phyloP scores from a whole-genome alignment of 2,329 filamentous ascomycete genomes.

The Fusarium vanettenii region DNA sequence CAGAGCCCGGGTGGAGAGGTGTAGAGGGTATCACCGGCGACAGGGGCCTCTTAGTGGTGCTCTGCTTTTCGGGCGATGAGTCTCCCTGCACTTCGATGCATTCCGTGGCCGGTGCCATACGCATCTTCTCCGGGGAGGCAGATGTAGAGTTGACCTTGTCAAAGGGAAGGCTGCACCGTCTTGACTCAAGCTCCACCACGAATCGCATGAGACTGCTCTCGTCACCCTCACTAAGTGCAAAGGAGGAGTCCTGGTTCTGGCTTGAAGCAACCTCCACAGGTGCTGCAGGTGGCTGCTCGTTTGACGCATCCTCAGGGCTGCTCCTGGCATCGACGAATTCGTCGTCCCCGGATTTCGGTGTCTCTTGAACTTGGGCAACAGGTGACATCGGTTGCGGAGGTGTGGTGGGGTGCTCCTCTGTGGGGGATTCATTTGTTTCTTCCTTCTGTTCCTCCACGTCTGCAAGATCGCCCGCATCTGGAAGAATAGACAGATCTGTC shows the following conservation, averaged over 20 bases:
- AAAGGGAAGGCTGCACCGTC: conserved; percentile 46
- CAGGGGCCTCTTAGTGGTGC: conserved; percentile 15
- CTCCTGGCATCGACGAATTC: conserved; percentile 62
- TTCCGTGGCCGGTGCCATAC: conserved; percentile 6
- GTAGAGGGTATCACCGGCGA: conserved; percentile 41
- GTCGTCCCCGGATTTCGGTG: conserved; percentile 58
- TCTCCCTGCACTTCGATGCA: conserved; percentile 40
- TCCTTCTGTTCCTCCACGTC: conserved; percentile 9
- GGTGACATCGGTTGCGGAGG: conserved; percentile 32
- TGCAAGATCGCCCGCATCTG: conserved; percentile 1
- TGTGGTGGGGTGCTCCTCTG: conserved; percentile 15
- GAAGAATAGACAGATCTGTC: not conserved
- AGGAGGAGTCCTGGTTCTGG: conserved; percentile 48
- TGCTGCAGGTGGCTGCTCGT: conserved; percentile 5
- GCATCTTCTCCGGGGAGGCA: conserved; percentile 26
- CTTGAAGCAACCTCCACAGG: conserved; percentile 9
- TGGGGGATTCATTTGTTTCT: conserved; percentile 1
- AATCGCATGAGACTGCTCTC: conserved; percentile 61
- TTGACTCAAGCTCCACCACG: conserved; percentile 62
- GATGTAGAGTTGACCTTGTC: conserved; percentile 30
- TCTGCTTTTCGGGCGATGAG: conserved; percentile 30
- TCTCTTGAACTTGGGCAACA: conserved; percentile 44
- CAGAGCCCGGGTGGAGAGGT: conserved; percentile 21
- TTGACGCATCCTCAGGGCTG: conserved; percentile 51
- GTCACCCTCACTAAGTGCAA: conserved; percentile 57